phyloP scores from a whole-genome alignment of 2,329 filamentous ascomycete species.

The Fusarium nematophilum region DNA sequence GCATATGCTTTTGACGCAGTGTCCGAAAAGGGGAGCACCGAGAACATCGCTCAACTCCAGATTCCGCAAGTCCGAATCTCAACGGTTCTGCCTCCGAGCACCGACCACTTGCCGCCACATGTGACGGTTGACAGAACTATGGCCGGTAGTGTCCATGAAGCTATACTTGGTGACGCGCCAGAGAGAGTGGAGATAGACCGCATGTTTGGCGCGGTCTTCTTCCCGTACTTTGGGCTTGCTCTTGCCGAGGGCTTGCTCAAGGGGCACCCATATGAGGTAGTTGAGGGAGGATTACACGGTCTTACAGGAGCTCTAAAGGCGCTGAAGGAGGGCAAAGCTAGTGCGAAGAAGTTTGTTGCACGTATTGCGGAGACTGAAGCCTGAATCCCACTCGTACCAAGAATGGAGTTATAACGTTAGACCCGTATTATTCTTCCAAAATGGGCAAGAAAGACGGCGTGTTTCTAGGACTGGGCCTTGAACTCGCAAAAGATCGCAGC shows the following conservation, averaged over 20 bases:
- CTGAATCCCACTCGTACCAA: no score
- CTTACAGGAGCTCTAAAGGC: slow-evolving; percentile 2
- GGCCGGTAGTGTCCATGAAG: not conserved
- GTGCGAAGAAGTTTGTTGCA: slow-evolving; percentile 27
- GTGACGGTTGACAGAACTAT: slow-evolving; percentile 26
- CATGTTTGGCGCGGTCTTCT: slow-evolving; percentile 10
- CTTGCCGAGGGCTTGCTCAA: slow-evolving; percentile 21
- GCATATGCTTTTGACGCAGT: slow-evolving; percentile 23
- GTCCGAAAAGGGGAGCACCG: slow-evolving; percentile 14
- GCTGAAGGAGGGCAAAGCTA: slow-evolving; percentile 12
- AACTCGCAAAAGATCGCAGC: no score
- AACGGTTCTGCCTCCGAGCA: slow-evolving; percentile 21
- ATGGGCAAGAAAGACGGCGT: no score
- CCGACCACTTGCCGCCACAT: slow-evolving; percentile 24
- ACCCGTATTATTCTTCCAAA: no score
- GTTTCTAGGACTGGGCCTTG: no score
- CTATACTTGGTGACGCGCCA: not conserved
- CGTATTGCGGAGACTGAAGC: slow-evolving; percentile 23
- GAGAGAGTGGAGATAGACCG: not conserved
- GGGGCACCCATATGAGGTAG: slow-evolving; percentile 21
- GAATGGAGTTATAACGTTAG: no score
- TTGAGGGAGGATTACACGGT: slow-evolving; percentile 17
- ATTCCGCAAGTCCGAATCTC: no score
- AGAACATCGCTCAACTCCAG: not conserved
- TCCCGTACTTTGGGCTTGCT: slow-evolving; percentile 6